Percentiles rank a stretch among this genome's conserved stretches.
Evolutionary conservation across 192 early-diverging fungal species (phyloP).

Genomic region (Backusella liffmaniae): DNA sequence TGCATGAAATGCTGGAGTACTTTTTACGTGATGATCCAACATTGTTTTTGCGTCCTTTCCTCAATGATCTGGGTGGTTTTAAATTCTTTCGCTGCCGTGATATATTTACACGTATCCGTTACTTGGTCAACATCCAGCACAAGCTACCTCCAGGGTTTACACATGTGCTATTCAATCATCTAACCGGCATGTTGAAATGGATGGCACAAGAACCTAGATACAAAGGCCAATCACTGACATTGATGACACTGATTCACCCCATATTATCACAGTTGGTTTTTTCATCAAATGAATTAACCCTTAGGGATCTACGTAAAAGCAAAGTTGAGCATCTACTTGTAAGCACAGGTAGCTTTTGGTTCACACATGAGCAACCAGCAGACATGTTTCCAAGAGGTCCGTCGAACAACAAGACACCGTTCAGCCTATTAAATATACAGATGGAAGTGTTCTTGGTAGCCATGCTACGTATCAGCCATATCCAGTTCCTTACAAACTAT

Average conservation of each 20-base stretch:
- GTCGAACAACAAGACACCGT: slow-evolving; percentile 19
- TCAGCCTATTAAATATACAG: slow-evolving; percentile 42
- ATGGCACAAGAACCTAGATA: slow-evolving; percentile 42
- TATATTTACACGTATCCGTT: slow-evolving; percentile 41
- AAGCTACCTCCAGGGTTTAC: slow-evolving; percentile 54
- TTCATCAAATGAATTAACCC: slow-evolving; percentile 49
- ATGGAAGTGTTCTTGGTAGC: slow-evolving; percentile 44
- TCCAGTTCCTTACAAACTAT: slow-evolving; percentile 56
- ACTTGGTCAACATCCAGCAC: slow-evolving; percentile 45
- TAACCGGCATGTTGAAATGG: slow-evolving; percentile 58
- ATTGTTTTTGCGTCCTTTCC: slow-evolving; percentile 50
- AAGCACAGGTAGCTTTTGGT: slow-evolving; percentile 56
- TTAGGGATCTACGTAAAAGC: slow-evolving; percentile 53
- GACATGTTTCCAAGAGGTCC: slow-evolving; percentile 50
- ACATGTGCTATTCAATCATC: slow-evolving; percentile 51
- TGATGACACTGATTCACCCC: slow-evolving; percentile 45
- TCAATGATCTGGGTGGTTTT: slow-evolving; percentile 47
- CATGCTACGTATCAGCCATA: slow-evolving; percentile 53
- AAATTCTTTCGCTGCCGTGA: slow-evolving; percentile 34
- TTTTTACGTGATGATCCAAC: slow-evolving; percentile 54
- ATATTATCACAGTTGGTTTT: slow-evolving; percentile 48
- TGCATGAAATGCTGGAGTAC: slow-evolving; percentile 42
- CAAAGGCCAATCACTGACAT: slow-evolving; percentile 25
- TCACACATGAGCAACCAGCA: slow-evolving; percentile 41
- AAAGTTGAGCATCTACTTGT: slow-evolving; percentile 54